Conservation (phyloP, 2,329 filamentous ascomycete genomes). For the Cadophora luteo-olivacea region DNA sequence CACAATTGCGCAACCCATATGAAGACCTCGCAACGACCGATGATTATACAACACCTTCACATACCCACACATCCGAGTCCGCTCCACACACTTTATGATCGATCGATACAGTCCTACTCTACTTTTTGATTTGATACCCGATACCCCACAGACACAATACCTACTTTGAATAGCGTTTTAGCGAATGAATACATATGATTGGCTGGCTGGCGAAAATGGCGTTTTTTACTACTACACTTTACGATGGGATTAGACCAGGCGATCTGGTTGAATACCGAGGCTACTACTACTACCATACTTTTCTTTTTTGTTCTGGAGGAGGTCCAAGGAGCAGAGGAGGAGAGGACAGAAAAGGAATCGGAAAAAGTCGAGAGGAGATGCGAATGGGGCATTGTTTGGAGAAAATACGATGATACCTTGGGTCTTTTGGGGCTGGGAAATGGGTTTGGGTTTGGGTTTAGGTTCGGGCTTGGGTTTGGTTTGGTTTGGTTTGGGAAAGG, state of each 20-base stretch:
- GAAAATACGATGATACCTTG: background rate
- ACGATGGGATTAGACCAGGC: constrained; percentile 1
- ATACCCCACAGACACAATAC: constrained; percentile 23
- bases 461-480: background rate
- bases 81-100: constrained; percentile 24
- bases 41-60: constrained; percentile 17
- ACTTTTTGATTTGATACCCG: constrained; percentile 43
- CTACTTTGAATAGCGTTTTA: constrained; percentile 47
- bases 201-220: constrained; percentile 16
- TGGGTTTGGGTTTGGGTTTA: too few species aligned
- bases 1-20: constrained; percentile 22
- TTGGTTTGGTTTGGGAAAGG: background rate
- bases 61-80: constrained; percentile 15
- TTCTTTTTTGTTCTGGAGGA: background rate
- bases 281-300: background rate
- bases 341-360: too few species aligned
- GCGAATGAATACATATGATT: constrained; percentile 32
- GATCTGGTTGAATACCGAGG: background rate
- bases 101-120: constrained; percentile 29
- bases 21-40: constrained; percentile 21
- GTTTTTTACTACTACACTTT: constrained; percentile 13
- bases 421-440: background rate
- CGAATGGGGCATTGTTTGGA: background rate
- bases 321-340: background rate
- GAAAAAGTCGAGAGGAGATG: background rate